These are phyloP conservation scores for Nannochloropsis salina DNA, from an alignment of 108 stramenopile genomes.

Conservation along the genomic window DNA sequence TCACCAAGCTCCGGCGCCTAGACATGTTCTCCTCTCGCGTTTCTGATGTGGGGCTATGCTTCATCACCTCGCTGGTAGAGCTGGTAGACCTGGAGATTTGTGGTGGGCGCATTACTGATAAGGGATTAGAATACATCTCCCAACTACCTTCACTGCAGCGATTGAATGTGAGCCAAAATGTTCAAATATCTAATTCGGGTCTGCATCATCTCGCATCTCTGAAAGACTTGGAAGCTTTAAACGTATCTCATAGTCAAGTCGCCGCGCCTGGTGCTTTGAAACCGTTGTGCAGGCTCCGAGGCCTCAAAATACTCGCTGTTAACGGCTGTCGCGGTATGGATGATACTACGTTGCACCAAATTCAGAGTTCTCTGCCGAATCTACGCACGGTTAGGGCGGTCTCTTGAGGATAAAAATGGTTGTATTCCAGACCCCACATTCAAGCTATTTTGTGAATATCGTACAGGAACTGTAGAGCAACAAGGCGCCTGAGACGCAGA, in stretches of 20 bases:
- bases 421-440: too few species aligned
- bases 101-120: neutral
- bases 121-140: neutral
- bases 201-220: neutral
- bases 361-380: neutral
- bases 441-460: too few species aligned
- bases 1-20: neutral
- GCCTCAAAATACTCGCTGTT: neutral
- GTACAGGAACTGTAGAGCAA: too few species aligned
- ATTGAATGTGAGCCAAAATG: neutral
- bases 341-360: neutral
- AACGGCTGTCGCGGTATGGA: neutral
- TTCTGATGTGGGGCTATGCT: neutral
- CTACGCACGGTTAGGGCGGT: neutral
- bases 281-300: neutral
- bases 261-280: neutral
- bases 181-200: neutral
- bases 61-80: neutral
- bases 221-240: constrained; percentile 15
- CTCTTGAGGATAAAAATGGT: neutral
- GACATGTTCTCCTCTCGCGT: neutral
- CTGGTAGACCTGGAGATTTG: neutral
- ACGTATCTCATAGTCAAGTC: neutral
- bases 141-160: neutral
- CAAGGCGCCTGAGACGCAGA: too few species aligned